Conservation (phyloP, 257 asterid genomes). For the Nicotiana undulata region DNA sequence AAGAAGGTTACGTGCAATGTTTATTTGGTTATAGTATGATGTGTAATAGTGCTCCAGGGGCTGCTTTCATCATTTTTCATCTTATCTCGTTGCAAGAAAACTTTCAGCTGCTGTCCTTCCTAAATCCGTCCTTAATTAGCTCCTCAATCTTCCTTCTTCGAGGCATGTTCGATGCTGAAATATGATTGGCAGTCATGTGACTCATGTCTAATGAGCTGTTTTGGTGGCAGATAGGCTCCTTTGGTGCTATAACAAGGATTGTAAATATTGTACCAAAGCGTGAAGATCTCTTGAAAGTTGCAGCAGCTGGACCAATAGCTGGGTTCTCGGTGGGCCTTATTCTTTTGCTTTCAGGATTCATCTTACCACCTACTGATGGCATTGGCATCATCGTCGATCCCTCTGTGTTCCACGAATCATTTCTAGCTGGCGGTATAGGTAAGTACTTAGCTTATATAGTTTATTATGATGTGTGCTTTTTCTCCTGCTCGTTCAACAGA, state of each 20-base stretch:
- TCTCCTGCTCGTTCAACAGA: neutral
- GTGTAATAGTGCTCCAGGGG: neutral
- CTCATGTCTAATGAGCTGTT: slow-evolving; percentile 32
- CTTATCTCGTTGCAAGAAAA: neutral
- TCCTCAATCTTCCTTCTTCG: neutral
- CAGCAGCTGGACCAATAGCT: slow-evolving; percentile 94
- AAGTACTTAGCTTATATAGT: slow-evolving; percentile 7
- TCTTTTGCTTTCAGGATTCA: slow-evolving; percentile 71
- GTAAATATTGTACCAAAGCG: slow-evolving; percentile 69
- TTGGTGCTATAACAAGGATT: slow-evolving; percentile 90
- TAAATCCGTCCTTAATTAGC: neutral
- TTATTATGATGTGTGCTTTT: neutral
- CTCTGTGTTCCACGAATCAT: slow-evolving; percentile 82
- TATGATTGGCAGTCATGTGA: neutral
- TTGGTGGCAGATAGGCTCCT: slow-evolving; percentile 91
- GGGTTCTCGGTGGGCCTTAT: slow-evolving; percentile 74
- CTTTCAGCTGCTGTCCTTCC: neutral
- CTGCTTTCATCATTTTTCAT: neutral
- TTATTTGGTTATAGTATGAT: neutral
- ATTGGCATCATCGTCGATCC: slow-evolving; percentile 76
- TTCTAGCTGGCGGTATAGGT: slow-evolving; percentile 93
- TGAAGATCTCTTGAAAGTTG: slow-evolving; percentile 82
- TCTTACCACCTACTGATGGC: slow-evolving; percentile 83
- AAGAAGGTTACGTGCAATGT: neutral
- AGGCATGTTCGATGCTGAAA: neutral